Evolutionary conservation across 495 filamentous ascomycete species (phyloP).

Genomic region (Penicillium chermesinum): DNA sequence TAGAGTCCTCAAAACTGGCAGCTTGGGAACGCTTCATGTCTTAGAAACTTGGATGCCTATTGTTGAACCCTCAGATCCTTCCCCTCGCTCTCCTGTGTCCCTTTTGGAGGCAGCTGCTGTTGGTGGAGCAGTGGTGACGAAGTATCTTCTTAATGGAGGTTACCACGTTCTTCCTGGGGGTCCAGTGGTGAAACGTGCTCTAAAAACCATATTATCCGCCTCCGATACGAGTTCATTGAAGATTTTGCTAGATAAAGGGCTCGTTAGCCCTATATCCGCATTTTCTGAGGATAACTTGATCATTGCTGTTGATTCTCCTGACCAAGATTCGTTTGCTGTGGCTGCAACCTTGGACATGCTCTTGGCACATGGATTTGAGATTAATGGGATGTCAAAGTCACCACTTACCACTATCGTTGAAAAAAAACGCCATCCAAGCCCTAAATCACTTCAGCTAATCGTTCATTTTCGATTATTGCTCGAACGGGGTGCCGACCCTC

Average conservation of each 20-base stretch:
- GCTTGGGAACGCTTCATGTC: background rate
- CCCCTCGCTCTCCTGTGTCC: background rate
- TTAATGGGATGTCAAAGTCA: background rate
- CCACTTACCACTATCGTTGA: background rate
- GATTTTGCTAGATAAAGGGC: background rate
- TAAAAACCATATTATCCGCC: background rate
- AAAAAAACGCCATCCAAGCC: background rate
- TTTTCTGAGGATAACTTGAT: background rate
- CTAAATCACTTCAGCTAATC: background rate
- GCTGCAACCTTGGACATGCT: background rate
- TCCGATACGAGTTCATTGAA: background rate
- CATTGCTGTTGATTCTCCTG: background rate
- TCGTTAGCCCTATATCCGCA: background rate
- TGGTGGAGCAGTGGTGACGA: background rate
- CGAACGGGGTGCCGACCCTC: background rate
- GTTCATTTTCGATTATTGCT: background rate
- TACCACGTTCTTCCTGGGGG: background rate
- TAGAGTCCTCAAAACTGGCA: background rate
- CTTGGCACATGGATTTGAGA: background rate
- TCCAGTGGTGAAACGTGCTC: background rate
- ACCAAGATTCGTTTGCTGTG: background rate
- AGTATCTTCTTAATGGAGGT: background rate
- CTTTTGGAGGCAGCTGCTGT: background rate
- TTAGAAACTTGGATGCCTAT: background rate
- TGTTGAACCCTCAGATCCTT: background rate